These are phyloP conservation scores for Akanthomyces muscarius DNA, from an alignment of 2,329 filamentous ascomycete genomes.

Conservation along the genomic window DNA sequence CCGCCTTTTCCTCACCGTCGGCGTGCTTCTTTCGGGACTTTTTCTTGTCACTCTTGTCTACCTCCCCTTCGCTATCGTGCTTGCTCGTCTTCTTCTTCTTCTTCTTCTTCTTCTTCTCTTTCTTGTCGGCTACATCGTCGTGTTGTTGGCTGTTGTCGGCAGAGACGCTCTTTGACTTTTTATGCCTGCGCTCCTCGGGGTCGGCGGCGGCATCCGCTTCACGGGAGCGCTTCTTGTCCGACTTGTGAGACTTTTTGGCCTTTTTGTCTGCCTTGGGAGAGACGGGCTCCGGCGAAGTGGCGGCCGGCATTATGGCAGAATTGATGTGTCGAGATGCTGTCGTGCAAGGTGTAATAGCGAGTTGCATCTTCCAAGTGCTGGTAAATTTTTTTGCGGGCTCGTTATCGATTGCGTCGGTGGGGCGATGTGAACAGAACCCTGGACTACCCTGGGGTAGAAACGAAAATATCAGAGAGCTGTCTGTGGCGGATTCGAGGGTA, in stretches of 20 bases:
- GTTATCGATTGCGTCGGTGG: conserved; percentile 22
- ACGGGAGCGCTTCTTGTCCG: conserved; percentile 42
- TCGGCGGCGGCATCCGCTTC: conserved; percentile 39
- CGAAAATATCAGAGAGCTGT: too few relatives aligned
- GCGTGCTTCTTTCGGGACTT: conserved; percentile 21
- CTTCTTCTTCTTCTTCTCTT: conserved; percentile 29
- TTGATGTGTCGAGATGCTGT: conserved; percentile 16
- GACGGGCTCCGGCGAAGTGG: conserved; percentile 28
- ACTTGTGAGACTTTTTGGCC: conserved; percentile 31
- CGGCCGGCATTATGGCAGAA: conserved; percentile 32
- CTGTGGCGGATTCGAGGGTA: too few relatives aligned
- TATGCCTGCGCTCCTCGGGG: conserved; percentile 42
- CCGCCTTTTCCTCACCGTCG: not conserved
- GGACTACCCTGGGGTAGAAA: not conserved
- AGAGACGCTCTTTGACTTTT: conserved; percentile 47
- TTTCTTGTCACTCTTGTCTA: conserved; percentile 1
- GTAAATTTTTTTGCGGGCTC: conserved; percentile 24
- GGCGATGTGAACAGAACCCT: not conserved
- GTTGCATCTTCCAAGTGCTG: not conserved
- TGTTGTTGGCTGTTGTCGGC: conserved; percentile 24
- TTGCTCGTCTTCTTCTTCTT: conserved; percentile 27
- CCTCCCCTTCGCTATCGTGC: conserved; percentile 20
- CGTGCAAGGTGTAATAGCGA: conserved; percentile 6
- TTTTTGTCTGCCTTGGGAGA: conserved; percentile 37
- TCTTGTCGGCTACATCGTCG: conserved; percentile 29